Base-by-base conservation (phyloP, 75 land plant species). In the Pseudotsuga menziesii region DNA sequence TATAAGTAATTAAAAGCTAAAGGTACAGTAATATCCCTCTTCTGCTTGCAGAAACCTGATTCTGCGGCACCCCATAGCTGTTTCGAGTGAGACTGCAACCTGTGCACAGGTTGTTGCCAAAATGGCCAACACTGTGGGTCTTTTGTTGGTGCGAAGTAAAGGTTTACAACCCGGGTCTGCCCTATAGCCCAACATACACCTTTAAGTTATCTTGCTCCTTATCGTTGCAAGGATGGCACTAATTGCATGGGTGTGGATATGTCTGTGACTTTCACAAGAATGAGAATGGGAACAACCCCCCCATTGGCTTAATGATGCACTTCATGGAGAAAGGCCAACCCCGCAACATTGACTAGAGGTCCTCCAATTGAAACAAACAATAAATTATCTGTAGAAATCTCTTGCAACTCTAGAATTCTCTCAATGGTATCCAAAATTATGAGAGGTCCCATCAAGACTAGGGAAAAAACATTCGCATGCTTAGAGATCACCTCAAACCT, bases 251-350 rank as follows among this genome's bases (percentile, higher is more conserved):
- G 72, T 69, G 76, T 67, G 73, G 63, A 39, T 26, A 26, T 79
- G 80, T 14, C 84, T 79, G 39, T 87, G 84, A 22, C 77, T 17
- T 15, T 75, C 39, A 71, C 75, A 60, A 39, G 64, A 55, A 61
- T 83, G 77, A 13, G 85, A 86, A 74, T 85, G 91, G 32, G 88
- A 84, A 73, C 89, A 88, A 17, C n/a, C 88, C 83, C 58, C 92
- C 88, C 93, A 85, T 94, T 92, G 19, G 97, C 94, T 83, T 94
- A 94, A 89, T 96, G 98, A 79, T 96, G 98, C 82, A 87, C 93
- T 74, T 96, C 98, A 77, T 94, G 98, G 77, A 96, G 94, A 81
- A 96, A 94, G 0, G 94, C 79, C 83, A 96, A 73, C 25, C 98
- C 98, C 11, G 94, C 82, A 58, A 96, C 58, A 82, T 96, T 96